A percentile compares a stretch with the other conserved stretches of the same genome.
These are phyloP conservation scores for Thelonectria rubi DNA, from an alignment of 2,329 filamentous ascomycete species.

Conservation along the genomic window DNA sequence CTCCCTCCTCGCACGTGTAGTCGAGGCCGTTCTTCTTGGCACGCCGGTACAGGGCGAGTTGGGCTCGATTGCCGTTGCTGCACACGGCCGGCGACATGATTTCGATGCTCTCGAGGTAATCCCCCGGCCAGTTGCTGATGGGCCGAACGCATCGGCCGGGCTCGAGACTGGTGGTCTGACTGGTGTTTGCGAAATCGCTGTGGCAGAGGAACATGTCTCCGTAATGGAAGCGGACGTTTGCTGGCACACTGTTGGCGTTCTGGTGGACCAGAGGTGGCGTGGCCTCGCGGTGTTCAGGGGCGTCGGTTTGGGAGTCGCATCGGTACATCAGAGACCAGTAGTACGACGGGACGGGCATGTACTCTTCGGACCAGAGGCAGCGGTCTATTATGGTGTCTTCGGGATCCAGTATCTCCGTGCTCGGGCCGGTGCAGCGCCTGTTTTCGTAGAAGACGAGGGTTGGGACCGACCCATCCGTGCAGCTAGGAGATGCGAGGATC, in stretches of 20 bases:
- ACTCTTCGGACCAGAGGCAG: constrained; percentile 16
- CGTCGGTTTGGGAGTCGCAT: background rate
- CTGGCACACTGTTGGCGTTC: background rate
- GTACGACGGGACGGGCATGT: constrained; percentile 4
- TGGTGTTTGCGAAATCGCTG: background rate
- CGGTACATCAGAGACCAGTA: constrained; percentile 21
- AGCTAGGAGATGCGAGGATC: constrained; percentile 3
- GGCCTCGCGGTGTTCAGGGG: background rate
- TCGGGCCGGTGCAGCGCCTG: constrained; percentile 4
- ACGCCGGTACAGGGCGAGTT: constrained; percentile 8
- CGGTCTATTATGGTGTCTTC: background rate
- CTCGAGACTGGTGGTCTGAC: background rate
- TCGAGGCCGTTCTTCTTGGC: background rate
- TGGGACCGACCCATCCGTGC: constrained; percentile 1
- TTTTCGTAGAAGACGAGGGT: constrained; percentile 9
- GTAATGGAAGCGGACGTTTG: background rate
- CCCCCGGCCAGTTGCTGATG: background rate
- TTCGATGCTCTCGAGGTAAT: constrained; percentile 3
- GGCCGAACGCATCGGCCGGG: background rate
- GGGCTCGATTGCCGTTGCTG: constrained; percentile 9
- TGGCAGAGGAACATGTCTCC: constrained; percentile 8
- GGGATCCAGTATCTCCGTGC: background rate
- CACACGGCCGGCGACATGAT: constrained; percentile 8
- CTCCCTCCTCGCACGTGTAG: constrained; percentile 10
- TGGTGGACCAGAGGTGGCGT: constrained; percentile 3